These are phyloP conservation scores for Dalbergia oliveri DNA, from an alignment of 306 rosid genomes.

Conservation along the genomic window DNA sequence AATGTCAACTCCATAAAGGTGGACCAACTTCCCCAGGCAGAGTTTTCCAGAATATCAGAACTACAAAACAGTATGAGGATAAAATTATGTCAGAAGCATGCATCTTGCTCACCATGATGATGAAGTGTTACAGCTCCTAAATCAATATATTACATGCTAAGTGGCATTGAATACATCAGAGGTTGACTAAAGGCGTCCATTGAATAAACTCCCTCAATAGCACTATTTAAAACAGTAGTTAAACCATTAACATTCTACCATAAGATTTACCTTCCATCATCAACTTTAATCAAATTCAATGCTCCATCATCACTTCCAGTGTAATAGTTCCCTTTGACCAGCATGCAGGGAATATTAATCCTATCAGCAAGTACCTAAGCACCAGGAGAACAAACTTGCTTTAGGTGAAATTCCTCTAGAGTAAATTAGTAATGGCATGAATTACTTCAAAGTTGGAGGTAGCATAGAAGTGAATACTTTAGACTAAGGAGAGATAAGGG, in stretches of 20 bases:
- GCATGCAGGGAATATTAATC: constrained; percentile 94
- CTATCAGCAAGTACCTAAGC: constrained; percentile 95
- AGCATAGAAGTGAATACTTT: constrained; percentile 25
- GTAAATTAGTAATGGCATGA: not conserved
- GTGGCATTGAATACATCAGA: constrained; percentile 25
- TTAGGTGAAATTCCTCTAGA: constrained; percentile 27
- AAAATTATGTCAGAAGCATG: constrained; percentile 13
- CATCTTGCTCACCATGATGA: constrained; percentile 28
- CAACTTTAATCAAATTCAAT: constrained; percentile 88
- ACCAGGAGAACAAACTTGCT: constrained; percentile 50
- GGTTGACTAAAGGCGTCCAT: constrained; percentile 28
- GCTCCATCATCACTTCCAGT: constrained; percentile 98
- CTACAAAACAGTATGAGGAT: constrained; percentile 11
- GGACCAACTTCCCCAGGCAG: constrained; percentile 25
- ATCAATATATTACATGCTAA: constrained; percentile 29
- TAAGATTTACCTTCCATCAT: constrained; percentile 80
- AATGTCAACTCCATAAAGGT: constrained; percentile 30
- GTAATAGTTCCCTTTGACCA: constrained; percentile 98
- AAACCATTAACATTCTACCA: constrained; percentile 33
- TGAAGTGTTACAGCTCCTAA: constrained; percentile 23
- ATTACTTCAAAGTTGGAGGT: constrained; percentile 1
- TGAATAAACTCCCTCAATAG: constrained; percentile 31
- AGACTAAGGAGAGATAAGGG: constrained; percentile 27
- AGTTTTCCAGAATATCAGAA: constrained; percentile 35
- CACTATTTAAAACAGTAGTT: constrained; percentile 20